Percentiles rank a stretch among this genome's conserved stretches.
These are phyloP conservation scores for Aspergillus chevalieri DNA, from an alignment of 2,329 filamentous ascomycete genomes.

Conservation along the genomic window DNA sequence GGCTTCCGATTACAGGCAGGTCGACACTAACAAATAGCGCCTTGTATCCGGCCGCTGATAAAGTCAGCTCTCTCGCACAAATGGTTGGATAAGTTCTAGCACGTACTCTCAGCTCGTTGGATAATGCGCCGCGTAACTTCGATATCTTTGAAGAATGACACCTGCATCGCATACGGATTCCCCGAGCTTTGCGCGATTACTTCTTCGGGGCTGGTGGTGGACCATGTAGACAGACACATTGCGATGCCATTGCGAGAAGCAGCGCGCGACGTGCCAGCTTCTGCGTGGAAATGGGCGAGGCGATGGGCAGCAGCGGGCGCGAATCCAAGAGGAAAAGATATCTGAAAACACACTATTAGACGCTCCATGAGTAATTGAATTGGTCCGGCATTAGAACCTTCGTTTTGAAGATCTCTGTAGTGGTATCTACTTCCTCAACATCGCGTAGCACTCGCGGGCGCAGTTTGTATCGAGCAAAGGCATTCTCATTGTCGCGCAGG, in stretches of 20 bases:
- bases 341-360: conserved; percentile 5
- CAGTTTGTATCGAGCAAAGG: conserved; percentile 45
- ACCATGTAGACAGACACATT: conserved; percentile 44
- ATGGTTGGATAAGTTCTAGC: not conserved
- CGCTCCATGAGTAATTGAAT: not conserved
- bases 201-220: conserved; percentile 39
- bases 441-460: conserved; percentile 38
- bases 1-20: conserved; percentile 44
- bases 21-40: conserved; percentile 51
- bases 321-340: conserved; percentile 47
- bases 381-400: conserved; percentile 17
- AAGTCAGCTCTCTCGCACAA: not conserved
- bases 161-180: conserved; percentile 46
- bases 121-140: conserved; percentile 32
- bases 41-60: conserved; percentile 40
- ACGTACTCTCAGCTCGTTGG: conserved; percentile 34
- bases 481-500: conserved; percentile 46
- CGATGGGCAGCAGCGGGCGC: conserved; percentile 48
- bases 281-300: conserved; percentile 47
- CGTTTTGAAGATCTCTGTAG: conserved; percentile 37
- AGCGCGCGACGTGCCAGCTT: conserved; percentile 44
- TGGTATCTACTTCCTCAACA: conserved; percentile 36
- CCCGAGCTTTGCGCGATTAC: conserved; percentile 32
- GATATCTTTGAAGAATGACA: conserved; percentile 46
- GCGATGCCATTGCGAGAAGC: conserved; percentile 34